Evolutionary conservation across 805 yeast species (phyloP).

Genomic region (Priceomyces haplophilus): DNA sequence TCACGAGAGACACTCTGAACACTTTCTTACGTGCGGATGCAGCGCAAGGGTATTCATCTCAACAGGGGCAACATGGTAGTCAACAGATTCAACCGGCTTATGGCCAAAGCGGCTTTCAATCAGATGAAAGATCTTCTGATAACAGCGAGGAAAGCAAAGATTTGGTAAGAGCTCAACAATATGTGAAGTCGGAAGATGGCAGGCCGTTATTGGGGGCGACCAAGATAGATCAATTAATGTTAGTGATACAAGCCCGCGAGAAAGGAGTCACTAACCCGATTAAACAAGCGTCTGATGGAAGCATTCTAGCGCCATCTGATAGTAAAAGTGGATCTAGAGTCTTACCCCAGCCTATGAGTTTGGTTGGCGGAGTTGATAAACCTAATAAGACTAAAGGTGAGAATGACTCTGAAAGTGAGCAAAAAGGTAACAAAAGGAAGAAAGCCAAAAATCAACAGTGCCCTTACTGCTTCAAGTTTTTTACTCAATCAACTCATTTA

Average conservation of each 20-base stretch:
- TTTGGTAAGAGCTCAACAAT: conserved; percentile 46
- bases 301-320: conserved; percentile 47
- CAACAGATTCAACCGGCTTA: conserved; percentile 8
- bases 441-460: conserved; percentile 61
- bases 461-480: conserved; percentile 72
- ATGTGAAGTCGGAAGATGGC: conserved; percentile 54
- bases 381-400: conserved; percentile 36
- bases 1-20: background rate
- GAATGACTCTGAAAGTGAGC: conserved; percentile 15
- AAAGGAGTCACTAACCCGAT: conserved; percentile 68
- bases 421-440: conserved; percentile 17
- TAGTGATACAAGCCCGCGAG: conserved; percentile 84
- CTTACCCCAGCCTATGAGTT: conserved; percentile 54
- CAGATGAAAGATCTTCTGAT: conserved; percentile 1
- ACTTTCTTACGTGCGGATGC: conserved; percentile 12
- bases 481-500: conserved; percentile 86
- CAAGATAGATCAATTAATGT: conserved; percentile 86
- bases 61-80: conserved; percentile 11
- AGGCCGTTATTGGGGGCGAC: conserved; percentile 80
- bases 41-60: conserved; percentile 8
- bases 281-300: conserved; percentile 66
- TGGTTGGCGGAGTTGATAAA: conserved; percentile 80
- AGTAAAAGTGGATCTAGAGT: conserved; percentile 27
- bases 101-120: conserved; percentile 16
- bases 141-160: conserved; percentile 7